A percentile compares a stretch with the other conserved stretches of the same genome.
Conservation (phyloP, 1,284 basidiomycete species). For the Microbotryum saponariae region DNA sequence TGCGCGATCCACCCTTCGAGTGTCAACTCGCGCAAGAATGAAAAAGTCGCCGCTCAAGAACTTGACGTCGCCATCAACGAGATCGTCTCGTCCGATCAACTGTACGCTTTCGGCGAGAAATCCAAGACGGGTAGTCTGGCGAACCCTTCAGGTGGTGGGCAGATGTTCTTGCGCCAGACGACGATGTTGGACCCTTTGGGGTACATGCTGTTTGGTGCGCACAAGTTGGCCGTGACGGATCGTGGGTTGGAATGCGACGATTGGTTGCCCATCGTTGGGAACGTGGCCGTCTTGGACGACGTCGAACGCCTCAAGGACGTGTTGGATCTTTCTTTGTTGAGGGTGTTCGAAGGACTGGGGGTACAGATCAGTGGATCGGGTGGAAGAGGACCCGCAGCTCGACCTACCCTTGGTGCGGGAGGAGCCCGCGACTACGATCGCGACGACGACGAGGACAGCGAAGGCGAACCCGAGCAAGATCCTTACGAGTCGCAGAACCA, state of each 20-base stretch:
- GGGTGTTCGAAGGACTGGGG: constrained; percentile 79
- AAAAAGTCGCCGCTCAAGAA: constrained; percentile 46
- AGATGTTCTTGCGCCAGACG: constrained; percentile 69
- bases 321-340: constrained; percentile 77
- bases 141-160: constrained; percentile 45
- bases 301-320: constrained; percentile 72
- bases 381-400: background rate
- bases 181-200: constrained; percentile 70
- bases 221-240: constrained; percentile 50
- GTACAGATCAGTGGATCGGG: constrained; percentile 17
- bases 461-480: constrained; percentile 25
- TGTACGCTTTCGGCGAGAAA: constrained; percentile 82
- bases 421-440: constrained; percentile 8
- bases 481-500: constrained; percentile 17
- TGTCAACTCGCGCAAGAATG: constrained; percentile 69
- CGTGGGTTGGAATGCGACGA: constrained; percentile 63
- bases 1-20: constrained; percentile 76
- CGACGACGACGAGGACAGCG: constrained; percentile 26
- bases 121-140: constrained; percentile 56
- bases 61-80: constrained; percentile 42
- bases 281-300: constrained; percentile 69
- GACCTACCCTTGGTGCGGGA: background rate
- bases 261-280: constrained; percentile 79
- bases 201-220: constrained; percentile 87
- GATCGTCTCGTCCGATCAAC: constrained; percentile 50